Percentiles rank a stretch among this genome's conserved stretches.
Evolutionary conservation across 139 green algal species (phyloP).

Genomic region (Micromonas commoda): DNA sequence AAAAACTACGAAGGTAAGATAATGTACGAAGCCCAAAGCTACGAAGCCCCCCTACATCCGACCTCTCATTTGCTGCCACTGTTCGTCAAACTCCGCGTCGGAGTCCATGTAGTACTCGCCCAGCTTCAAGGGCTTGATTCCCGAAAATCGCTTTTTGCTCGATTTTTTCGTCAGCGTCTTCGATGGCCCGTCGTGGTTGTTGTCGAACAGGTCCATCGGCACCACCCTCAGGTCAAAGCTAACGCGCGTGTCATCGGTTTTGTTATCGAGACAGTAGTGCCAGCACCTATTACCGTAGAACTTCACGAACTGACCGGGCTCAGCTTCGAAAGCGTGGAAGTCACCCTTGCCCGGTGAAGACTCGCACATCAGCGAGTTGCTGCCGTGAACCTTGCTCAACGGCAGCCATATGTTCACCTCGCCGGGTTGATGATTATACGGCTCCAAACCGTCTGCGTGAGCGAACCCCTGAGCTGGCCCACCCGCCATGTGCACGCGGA

Average conservation of each 20-base stretch:
- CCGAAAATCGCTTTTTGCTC: too few species aligned
- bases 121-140: neutral
- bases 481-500: neutral
- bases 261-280: neutral
- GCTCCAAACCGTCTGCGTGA: neutral
- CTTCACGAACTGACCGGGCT: neutral
- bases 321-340: neutral
- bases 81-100: neutral
- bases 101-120: neutral
- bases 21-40: too few species aligned
- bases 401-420: neutral
- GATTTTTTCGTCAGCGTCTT: neutral
- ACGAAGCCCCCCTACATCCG: too few species aligned
- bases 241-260: neutral
- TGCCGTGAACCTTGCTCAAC: neutral
- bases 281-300: neutral
- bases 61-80: neutral
- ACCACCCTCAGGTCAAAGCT: slow-evolving; percentile 4
- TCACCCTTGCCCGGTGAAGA: neutral
- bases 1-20: too few species aligned
- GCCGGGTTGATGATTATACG: neutral
- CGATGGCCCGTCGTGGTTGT: neutral
- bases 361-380: neutral
- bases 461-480: neutral
- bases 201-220: neutral